A percentile compares a stretch with the other conserved stretches of the same genome.
These are phyloP conservation scores for Papiliotrema nemorosa DNA, from an alignment of 1,284 basidiomycete species.

Conservation along the genomic window DNA sequence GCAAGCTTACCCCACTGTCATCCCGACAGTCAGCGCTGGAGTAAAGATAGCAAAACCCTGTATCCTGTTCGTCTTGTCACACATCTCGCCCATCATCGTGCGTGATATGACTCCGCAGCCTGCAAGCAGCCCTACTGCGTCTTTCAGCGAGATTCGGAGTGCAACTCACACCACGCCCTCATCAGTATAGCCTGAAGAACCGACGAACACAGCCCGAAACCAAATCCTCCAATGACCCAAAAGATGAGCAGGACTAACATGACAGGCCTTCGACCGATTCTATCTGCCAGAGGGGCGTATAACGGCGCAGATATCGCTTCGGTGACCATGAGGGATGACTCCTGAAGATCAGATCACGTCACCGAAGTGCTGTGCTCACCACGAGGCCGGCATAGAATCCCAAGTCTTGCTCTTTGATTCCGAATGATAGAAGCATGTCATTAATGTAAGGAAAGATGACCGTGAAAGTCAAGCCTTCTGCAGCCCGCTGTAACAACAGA, in stretches of 20 bases:
- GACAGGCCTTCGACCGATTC: conserved; percentile 31
- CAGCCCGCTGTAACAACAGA: conserved; percentile 24
- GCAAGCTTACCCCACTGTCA: conserved; percentile 30
- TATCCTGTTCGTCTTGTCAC: conserved; percentile 36
- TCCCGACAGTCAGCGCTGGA: conserved; percentile 32
- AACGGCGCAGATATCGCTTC: conserved; percentile 38
- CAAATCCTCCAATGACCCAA: conserved; percentile 12
- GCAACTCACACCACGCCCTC: conserved; percentile 26
- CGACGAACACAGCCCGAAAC: conserved; percentile 14
- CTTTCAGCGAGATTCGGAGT: background rate
- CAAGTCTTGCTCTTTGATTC: conserved; percentile 33
- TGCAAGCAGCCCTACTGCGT: conserved; percentile 31
- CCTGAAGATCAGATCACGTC: conserved; percentile 15
- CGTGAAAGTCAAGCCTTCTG: conserved; percentile 36
- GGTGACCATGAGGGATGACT: conserved; percentile 34
- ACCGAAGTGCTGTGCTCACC: conserved; percentile 14
- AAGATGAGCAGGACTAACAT: conserved; percentile 20
- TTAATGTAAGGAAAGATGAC: conserved; percentile 45
- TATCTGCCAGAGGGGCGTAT: conserved; percentile 34
- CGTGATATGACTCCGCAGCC: conserved; percentile 38
- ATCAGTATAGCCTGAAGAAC: conserved; percentile 23
- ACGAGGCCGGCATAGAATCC: conserved; percentile 37
- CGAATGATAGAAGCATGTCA: conserved; percentile 37
- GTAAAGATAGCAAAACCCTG: conserved; percentile 42
- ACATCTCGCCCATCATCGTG: conserved; percentile 41